Evolutionary conservation across 768 basidiomycete species (phyloP).

Genomic region (Xerocomellus intermedius): DNA sequence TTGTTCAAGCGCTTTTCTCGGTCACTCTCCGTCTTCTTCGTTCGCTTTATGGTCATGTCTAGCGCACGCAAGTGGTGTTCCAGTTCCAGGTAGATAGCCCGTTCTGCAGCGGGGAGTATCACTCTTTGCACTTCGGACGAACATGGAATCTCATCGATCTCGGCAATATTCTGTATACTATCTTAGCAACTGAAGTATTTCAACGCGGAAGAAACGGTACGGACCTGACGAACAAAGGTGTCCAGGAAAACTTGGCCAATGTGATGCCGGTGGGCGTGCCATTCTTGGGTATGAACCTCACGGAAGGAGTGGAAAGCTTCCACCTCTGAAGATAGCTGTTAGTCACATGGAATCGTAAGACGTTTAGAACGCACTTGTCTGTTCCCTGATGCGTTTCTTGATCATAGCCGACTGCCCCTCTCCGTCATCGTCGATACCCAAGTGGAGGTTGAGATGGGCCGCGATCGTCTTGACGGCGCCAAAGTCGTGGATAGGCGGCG

Average conservation of each 20-base stretch:
- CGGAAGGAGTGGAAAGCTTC: conserved; percentile 97
- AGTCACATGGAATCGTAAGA: conserved; percentile 10
- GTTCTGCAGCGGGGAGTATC: conserved; percentile 85
- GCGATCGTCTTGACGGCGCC: conserved; percentile 88
- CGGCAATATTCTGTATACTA: conserved; percentile 75
- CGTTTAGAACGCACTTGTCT: conserved; percentile 59
- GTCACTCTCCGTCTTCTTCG: conserved; percentile 73
- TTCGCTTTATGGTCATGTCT: conserved; percentile 73
- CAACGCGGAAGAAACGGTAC: conserved; percentile 13
- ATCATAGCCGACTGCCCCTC: conserved; percentile 74
- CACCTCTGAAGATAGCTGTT: conserved; percentile 51
- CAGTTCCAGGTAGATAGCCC: conserved; percentile 90
- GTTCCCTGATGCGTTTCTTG: conserved; percentile 79
- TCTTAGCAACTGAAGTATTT: conserved; percentile 11
- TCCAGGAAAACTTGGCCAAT: conserved; percentile 82
- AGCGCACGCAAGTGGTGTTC: conserved; percentile 90
- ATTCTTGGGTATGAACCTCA: conserved; percentile 86
- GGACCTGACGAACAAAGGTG: conserved; percentile 80
- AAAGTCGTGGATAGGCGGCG: conserved; percentile 91
- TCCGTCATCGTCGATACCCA: conserved; percentile 87
- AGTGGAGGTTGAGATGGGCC: conserved; percentile 83
- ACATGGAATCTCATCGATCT: conserved; percentile 94
- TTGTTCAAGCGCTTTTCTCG: conserved; percentile 85
- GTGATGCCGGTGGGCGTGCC: conserved; percentile 86
- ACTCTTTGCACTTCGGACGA: conserved; percentile 61